Percentiles rank a stretch among this genome's conserved stretches.
Conservation (phyloP, 331 rosid species). For the Quercus lobata region DNA sequence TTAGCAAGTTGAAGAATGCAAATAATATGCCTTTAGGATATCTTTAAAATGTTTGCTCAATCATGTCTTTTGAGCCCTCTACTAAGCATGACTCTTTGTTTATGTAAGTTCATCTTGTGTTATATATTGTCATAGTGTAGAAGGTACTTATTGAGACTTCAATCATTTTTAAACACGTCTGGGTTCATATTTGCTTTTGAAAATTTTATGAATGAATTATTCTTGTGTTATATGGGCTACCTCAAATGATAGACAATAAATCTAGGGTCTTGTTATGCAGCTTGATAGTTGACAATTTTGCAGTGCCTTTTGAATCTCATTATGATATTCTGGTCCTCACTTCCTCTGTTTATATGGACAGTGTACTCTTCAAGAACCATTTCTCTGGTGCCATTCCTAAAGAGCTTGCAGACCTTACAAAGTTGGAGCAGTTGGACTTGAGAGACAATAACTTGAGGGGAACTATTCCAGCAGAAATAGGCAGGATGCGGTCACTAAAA, state of each 20-base stretch:
- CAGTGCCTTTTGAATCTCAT: neutral
- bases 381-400: slow-evolving; percentile 77
- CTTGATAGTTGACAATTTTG: neutral
- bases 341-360: slow-evolving; percentile 31
- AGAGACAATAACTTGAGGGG: slow-evolving; percentile 72
- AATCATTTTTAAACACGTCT: neutral
- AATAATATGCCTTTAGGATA: neutral
- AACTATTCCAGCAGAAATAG: slow-evolving; percentile 59
- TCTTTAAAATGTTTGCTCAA: neutral
- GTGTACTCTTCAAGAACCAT: slow-evolving; percentile 64
- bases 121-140: neutral
- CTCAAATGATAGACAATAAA: neutral
- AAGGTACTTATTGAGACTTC: neutral
- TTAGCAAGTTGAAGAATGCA: neutral
- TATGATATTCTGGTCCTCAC: slow-evolving; percentile 4
- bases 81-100: neutral
- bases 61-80: neutral
- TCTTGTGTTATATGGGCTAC: neutral
- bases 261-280: neutral
- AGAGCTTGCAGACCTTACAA: slow-evolving; percentile 58
- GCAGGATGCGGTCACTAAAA: slow-evolving; percentile 50
- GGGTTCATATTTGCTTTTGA: neutral
- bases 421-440: slow-evolving; percentile 70
- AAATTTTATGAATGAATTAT: neutral
- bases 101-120: neutral